Evolutionary conservation across 1,139 yeast species (phyloP), one percentile per base, ranked within the genome.

Genomic region (Taphrina sp.): DNA sequence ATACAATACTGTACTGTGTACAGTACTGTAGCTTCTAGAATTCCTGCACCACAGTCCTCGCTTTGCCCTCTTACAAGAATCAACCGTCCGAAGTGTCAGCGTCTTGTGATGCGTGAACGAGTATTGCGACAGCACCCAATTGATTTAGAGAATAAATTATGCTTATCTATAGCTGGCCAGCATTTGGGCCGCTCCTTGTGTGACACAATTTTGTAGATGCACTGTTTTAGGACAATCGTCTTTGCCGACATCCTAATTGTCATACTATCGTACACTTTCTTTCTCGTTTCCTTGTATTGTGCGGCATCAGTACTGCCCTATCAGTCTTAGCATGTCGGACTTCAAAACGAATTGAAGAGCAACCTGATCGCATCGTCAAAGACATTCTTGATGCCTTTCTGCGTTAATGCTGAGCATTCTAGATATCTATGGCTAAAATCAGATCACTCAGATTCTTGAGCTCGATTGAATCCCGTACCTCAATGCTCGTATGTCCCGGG

Each of bases 361-460:
- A 82, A 77, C 64, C 82, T 78, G 49, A 87, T 86, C 17, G 95
- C 95, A 60, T 74, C 81, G 64, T 87, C 95, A 64, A 88, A 88
- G 16, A 88, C 83, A 59, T 83, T 86, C 62, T 65, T 68, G 59
- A 70, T 64, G 23, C 96, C 96, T 59, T 77, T 79, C 70, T 88
- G 96, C 24, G 94, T 84, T 19, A 92, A 85, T n/a, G 96, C 95
- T 2, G 95, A 86, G 70, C 96, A 89, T 72, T 89, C 96, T 61
- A 85, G 74, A 69, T 88, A 85, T 35, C 62, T 61, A 49, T 17
- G 19, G 10, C 12, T 12, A 23, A 7, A n/a, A 14, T 26, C 19
- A 33, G 23, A 8, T 12, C 8, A 26, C 20, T 34, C 7, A 26
- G 8, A 12, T 16, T 20, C 5, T 3, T 3, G 16, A 17, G 24